Evolutionary conservation across 192 early-diverging fungal species (phyloP), one percentile per base, ranked within the genome.

Genomic region (Gigaspora rosea): DNA sequence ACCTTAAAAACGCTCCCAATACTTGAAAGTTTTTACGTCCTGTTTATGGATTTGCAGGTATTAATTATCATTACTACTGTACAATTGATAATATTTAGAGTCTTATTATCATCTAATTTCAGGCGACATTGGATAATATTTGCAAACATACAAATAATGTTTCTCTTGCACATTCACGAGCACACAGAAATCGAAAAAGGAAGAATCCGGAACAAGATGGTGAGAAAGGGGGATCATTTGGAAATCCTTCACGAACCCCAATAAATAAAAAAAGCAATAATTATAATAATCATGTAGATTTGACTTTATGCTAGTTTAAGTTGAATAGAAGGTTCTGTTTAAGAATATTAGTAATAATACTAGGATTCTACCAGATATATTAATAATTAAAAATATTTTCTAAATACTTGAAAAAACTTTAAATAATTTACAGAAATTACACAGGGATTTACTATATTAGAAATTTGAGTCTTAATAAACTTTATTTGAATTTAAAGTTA

Each of bases 71-170:
- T 49, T 41, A 47, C 48, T 47, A 33, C 50, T 74, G n/a, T n/a
- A 74, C 65, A 48, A 27, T 6, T 61, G 51, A 22, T 18, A 52
- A 61, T 49, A 74, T 74, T 41, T 22, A 72, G 47, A 18, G 46
- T 74, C 58, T 74, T 33, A 62, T 32, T 49, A 52, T 74, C 35
- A 74, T 41, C 9, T 74, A 32, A 61, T 74, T 74, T 61, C 13
- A 74, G 72, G 35, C n/a, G 13, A 74, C 72, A 12, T 61, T 74
- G 54, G 62, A 74, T 16, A 49, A 13, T 27, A 74, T 74, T 74
- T 74, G 72, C 49, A 46, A 74, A 11, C 72, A 74, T 33, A 74
- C 72, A 62, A 74, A 74, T 74, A 33, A 22, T 74, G 36, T 74
- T 57, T 58, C 72, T 11, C 72, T 74, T 74, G 13, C 72, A 67